Percentiles rank a stretch among this genome's conserved stretches.
Conservation (phyloP, 768 basidiomycete genomes). For the Chlorophyllum brunneum region DNA sequence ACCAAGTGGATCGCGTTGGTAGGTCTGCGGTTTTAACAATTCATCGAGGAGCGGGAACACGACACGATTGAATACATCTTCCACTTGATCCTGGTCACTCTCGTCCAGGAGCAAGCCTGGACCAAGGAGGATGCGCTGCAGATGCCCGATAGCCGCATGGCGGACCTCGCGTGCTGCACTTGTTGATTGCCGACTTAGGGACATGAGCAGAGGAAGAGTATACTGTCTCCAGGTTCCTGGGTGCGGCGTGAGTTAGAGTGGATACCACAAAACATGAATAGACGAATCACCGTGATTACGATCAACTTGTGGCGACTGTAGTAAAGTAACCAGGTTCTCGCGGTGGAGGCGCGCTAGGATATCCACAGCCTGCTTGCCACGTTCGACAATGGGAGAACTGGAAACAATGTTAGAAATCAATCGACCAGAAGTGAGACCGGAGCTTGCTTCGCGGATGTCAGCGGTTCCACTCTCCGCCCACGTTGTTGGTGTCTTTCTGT, state of each 20-base stretch:
- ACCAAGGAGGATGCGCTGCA: constrained; percentile 83
- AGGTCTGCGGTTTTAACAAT: constrained; percentile 78
- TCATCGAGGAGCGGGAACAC: constrained; percentile 92
- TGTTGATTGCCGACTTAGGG: constrained; percentile 76
- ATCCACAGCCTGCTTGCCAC: constrained; percentile 83
- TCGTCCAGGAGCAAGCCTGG: constrained; percentile 63
- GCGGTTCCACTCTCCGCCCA: constrained; percentile 45
- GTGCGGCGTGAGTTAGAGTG: not conserved
- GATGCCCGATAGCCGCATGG: constrained; percentile 70
- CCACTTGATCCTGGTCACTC: constrained; percentile 57
- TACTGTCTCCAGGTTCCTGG: constrained; percentile 70
- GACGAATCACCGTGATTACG: constrained; percentile 36
- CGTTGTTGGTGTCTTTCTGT: constrained; percentile 55
- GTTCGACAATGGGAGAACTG: constrained; percentile 74
- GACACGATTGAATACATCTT: constrained; percentile 84
- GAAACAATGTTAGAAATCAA: constrained; percentile 7
- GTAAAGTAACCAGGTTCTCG: constrained; percentile 55
- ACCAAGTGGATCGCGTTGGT: constrained; percentile 74
- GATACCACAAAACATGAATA: not conserved
- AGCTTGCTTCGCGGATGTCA: constrained; percentile 50
- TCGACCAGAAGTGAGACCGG: not conserved
- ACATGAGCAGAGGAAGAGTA: constrained; percentile 68
- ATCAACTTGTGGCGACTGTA: constrained; percentile 42
- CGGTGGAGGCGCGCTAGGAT: constrained; percentile 65
- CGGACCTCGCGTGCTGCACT: constrained; percentile 84